Evolutionary conservation across 164 flowering plant genomes (phyloP), one percentile per base, ranked within the genome.

Genomic region (Sedum album): DNA sequence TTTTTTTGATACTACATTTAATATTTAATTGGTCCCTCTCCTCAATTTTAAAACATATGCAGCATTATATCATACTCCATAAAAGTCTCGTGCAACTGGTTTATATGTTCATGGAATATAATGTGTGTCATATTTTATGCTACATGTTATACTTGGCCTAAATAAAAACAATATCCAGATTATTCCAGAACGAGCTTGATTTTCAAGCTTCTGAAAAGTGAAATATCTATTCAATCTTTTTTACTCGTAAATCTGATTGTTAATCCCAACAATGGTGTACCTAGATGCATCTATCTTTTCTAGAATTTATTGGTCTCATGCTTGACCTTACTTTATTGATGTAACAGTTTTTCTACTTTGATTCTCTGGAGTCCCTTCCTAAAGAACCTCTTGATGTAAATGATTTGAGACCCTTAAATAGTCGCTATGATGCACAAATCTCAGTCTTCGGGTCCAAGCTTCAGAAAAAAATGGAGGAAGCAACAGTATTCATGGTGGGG

Each of bases 341-440:
- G 41, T 46, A 28, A 39, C 71, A 69, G 71, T 69, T 60, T 69
- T 87, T 89, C 78, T 87, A 87, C 78, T 89, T 91, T 68, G 93
- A 91, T 68, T 91, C 95, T 0, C 69, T 86, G 55, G 95, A 89
- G 71, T 89, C 95, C 41, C 90, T 87, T 67, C 93, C 95, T 17
- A 51, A 82, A 11, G 90, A 81, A 67, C 80, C 87, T 28, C 51
- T 85, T 76, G 85, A 84, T 71, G 68, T 86, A 41, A 73, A 36
- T 70, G 95, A 89, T 28, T 72, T 89, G 66, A 84, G 68, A 72
- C 97, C 93, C 31, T 39, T 76, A 41, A 84, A 82, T 72, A 79
- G 91, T 73, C 87, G 88, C 36, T 86, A 86, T 75, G 93, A 91
- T 79, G 95, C 95, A 25, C 97, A 91, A 68, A 89, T 91, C 70